phyloP scores from a whole-genome alignment of 805 yeast genomes.

The Babjeviella inositovora region DNA sequence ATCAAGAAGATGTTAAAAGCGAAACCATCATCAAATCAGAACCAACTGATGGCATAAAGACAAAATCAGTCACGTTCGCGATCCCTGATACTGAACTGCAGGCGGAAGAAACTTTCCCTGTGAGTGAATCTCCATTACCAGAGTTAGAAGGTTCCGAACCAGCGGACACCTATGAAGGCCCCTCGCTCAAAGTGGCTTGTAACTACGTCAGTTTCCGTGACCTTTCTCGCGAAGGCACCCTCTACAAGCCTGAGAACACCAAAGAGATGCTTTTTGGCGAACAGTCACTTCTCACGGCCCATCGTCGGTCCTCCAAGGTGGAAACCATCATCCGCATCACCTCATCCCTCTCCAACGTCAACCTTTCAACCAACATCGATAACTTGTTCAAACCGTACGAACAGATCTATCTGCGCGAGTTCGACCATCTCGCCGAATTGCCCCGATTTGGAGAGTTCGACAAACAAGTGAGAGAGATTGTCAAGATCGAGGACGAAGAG shows the following conservation, averaged over 20 bases:
- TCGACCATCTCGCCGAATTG: constrained; percentile 23
- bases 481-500: constrained; percentile 25
- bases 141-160: constrained; percentile 1
- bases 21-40: not conserved
- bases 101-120: constrained; percentile 1
- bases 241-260: constrained; percentile 4
- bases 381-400: constrained; percentile 3
- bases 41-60: constrained; percentile 1
- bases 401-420: constrained; percentile 9
- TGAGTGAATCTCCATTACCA: too few species aligned
- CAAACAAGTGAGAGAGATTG: constrained; percentile 19
- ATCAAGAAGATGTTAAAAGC: constrained; percentile 1
- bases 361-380: too few species aligned
- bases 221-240: constrained; percentile 18
- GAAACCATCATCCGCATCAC: constrained; percentile 32
- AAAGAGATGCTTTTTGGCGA: constrained; percentile 40
- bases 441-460: constrained; percentile 52
- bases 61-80: too few species aligned
- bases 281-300: constrained; percentile 33
- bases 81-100: constrained; percentile 1
- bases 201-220: constrained; percentile 38
- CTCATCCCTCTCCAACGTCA: constrained; percentile 2
- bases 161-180: constrained; percentile 36
- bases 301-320: constrained; percentile 34
- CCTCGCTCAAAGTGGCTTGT: constrained; percentile 41